Evolutionary conservation across 139 green algal genomes (phyloP), one percentile per base, ranked within the genome.

Genomic region (Picochlorum sp.): DNA sequence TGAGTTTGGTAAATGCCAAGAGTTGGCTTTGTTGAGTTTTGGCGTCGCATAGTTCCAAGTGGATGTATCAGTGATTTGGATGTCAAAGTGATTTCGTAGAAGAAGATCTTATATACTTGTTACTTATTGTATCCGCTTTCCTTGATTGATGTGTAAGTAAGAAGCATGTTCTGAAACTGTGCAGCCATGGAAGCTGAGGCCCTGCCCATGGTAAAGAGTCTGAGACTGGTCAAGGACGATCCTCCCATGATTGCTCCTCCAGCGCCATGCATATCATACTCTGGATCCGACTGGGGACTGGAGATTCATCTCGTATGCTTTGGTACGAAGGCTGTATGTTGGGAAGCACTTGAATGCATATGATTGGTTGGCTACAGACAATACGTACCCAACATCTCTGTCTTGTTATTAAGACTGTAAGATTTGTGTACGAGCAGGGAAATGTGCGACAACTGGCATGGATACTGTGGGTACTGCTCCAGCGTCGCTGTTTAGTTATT

Each of bases 161-260:
- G 13, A 9, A 51, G 13, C 16, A 28, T 25, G 10, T 25, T 26
- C 20, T 9, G 30, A 8, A 22, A 45, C 22, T 24, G 10, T 22
- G 61, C 74, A 93, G 89, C 89, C 8, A 96, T 96, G 88, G 73
- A 92, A 36, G 86, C 86, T 2, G 89, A 96, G 57, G 88, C 88
- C 0, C 26, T 57, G 59, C 89, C 89, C 0, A 67, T 96, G 37
- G 74, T 96, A 22, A 57, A 81, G n/a, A 37, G 56, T 1, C 52
- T 96, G 2, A 64, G 54, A 2, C 63, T 95, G 0, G 55, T 69
- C 16, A 49, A 76, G 30, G 79, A 90, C 37, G 40, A 74, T 4
- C 74, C 76, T 24, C 12, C 65, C 29, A 72, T 61, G 39, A 76
- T 91, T 14, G 33, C 72, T 2, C 57, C 59, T 2, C 86, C 85